Evolutionary conservation across 1,139 yeast genomes (phyloP).

Genomic region (Sugiyamaella novakii): DNA sequence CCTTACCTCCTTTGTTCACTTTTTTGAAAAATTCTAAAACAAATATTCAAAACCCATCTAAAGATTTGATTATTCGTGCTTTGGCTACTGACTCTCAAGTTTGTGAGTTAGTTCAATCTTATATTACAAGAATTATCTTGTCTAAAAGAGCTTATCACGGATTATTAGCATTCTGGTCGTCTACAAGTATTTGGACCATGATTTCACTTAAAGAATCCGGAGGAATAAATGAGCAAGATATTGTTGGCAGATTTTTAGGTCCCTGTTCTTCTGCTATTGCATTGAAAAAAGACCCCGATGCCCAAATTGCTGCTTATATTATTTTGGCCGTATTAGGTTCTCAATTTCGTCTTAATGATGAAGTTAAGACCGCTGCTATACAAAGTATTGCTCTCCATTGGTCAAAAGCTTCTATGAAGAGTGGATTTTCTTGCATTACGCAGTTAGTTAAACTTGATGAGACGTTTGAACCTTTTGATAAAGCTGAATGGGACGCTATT

Average conservation of each 20-base stretch:
- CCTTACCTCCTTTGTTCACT: conserved; percentile 73
- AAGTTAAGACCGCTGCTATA: conserved; percentile 67
- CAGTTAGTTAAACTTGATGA: conserved; percentile 38
- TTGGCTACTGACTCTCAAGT: conserved; percentile 67
- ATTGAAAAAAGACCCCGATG: conserved; percentile 52
- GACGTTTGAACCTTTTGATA: conserved; percentile 28
- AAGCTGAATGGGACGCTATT: conserved; percentile 32
- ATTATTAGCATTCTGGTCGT: conserved; percentile 75
- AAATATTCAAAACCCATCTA: conserved; percentile 63
- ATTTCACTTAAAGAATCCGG: conserved; percentile 50
- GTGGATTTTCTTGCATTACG: conserved; percentile 45
- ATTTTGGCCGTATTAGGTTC: conserved; percentile 75
- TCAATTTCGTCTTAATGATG: conserved; percentile 65
- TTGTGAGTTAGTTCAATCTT: conserved; percentile 64
- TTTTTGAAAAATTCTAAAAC: conserved; percentile 74
- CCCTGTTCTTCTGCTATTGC: conserved; percentile 40
- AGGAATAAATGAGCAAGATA: conserved; percentile 38
- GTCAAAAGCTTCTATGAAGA: conserved; percentile 40
- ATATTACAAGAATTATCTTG: conserved; percentile 53
- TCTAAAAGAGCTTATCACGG: conserved; percentile 53
- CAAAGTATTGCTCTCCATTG: conserved; percentile 61
- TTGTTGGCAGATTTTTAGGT: conserved; percentile 53
- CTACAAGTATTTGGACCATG: conserved; percentile 69
- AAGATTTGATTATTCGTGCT: conserved; percentile 68
- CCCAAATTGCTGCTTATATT: conserved; percentile 82